Percentiles rank a stretch among this genome's conserved stretches.
Conservation (phyloP, 441 rosid species). For the Arabidopsis hybrid region DNA sequence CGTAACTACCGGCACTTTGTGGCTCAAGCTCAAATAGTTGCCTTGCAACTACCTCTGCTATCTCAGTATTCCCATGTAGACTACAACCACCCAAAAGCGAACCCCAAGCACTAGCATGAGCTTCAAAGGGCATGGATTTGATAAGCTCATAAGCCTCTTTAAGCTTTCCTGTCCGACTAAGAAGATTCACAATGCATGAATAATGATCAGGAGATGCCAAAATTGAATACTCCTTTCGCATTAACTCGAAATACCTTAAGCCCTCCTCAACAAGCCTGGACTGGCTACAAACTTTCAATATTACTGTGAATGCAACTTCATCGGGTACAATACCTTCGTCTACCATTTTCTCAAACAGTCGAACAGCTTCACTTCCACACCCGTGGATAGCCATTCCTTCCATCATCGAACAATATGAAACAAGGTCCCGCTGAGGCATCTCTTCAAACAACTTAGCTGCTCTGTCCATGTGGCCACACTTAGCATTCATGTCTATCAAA, state of each 20-base stretch:
- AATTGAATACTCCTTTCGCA: constrained; percentile 58
- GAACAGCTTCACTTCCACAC: constrained; percentile 57
- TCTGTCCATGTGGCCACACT: constrained; percentile 79
- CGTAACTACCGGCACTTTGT: constrained; percentile 64
- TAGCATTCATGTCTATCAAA: constrained; percentile 80
- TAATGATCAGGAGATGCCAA: constrained; percentile 74
- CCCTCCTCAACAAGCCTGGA: constrained; percentile 79
- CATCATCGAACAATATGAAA: constrained; percentile 80
- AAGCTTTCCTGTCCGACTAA: constrained; percentile 70
- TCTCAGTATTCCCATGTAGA: constrained; percentile 60
- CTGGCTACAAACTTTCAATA: constrained; percentile 69
- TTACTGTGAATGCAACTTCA: constrained; percentile 72
- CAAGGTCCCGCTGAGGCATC: constrained; percentile 58
- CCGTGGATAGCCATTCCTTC: constrained; percentile 82
- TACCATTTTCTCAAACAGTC: constrained; percentile 67
- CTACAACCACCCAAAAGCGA: constrained; percentile 83
- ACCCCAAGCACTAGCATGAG: constrained; percentile 84
- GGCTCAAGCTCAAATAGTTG: constrained; percentile 74
- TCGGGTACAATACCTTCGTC: constrained; percentile 72
- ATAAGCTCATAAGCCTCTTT: constrained; percentile 66
- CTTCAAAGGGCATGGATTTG: constrained; percentile 64
- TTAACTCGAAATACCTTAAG: constrained; percentile 59
- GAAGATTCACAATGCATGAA: constrained; percentile 81
- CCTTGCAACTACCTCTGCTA: constrained; percentile 63
- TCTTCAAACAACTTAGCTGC: constrained; percentile 66